Evolutionary conservation across 73 alveolate genomes (phyloP), one percentile per base, ranked within the genome.

Genomic region (Durusdinium trenchii): DNA sequence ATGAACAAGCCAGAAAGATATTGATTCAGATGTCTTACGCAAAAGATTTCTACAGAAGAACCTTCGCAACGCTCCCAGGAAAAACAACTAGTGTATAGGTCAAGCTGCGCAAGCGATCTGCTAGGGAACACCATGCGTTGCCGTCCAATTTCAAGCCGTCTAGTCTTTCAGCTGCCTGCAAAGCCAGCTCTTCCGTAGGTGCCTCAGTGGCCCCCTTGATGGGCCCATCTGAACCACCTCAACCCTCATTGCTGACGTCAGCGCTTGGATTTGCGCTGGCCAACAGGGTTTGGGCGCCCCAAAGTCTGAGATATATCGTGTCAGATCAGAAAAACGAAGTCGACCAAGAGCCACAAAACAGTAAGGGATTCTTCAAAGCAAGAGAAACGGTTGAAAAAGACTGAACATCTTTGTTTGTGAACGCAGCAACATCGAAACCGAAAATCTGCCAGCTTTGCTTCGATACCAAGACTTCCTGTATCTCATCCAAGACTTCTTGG

Each of bases 81-180:
- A 23, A 23, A 0, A 32, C n/a, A 23, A 60, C 73, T 60, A 23
- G 30, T 32, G 73, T 23, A 23, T 32, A 26, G 81, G 85, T 62
- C 61, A 45, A 46, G 89, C 14, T 10, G 64, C 89, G 89, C 16
- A 79, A 38, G 62, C 89, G 89, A 79, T 79, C 89, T 28, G 89
- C 89, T 43, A 79, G 38, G 35, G 89, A 79, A 45, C 89, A 45
- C 89, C 89, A 79, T 6, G 89, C 89, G 64, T 79, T 79, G 89
- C 89, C 64, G 61, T 79, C 89, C 30, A 79, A 23, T 35, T 38
- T 69, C 76, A 87, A 71, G 38, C 95, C 95, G 67, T 87, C 95
- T 84, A 87, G 43, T 35, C 95, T 83, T 67, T 87, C 95, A 46
- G 95, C 95, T 46, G 95, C 95, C 84, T 87, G 95, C 40, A 20